Evolutionary conservation across 23 red algal species (phyloP).

Genomic region (Chondrus crispus): DNA sequence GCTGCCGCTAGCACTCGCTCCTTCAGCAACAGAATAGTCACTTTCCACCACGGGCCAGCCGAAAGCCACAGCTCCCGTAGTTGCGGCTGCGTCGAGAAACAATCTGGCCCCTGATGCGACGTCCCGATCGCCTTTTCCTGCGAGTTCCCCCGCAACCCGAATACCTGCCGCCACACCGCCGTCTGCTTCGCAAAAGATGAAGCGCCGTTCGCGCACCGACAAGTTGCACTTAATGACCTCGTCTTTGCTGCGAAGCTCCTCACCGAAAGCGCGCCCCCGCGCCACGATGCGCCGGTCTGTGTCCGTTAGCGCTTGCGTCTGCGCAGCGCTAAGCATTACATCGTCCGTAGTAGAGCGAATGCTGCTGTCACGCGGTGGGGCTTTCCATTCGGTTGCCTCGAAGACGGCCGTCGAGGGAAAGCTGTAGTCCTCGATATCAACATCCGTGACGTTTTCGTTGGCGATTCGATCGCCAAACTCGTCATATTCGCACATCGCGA

Average conservation of each 20-base stretch:
- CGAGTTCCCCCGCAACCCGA: neutral
- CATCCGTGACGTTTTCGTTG: constrained; percentile 3
- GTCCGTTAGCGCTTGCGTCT: neutral
- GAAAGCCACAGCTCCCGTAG: constrained; percentile 37
- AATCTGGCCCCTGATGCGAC: constrained; percentile 28
- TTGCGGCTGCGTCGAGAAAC: constrained; percentile 41
- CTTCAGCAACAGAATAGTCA: constrained; percentile 57
- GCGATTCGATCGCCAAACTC: constrained; percentile 60
- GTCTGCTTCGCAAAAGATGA: constrained; percentile 28
- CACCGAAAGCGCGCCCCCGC: constrained; percentile 2
- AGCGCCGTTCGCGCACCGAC: neutral
- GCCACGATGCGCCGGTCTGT: constrained; percentile 8
- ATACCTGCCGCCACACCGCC: constrained; percentile 35
- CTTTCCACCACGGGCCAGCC: constrained; percentile 46
- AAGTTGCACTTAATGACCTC: neutral
- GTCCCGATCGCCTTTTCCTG: constrained; percentile 4
- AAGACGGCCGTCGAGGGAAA: neutral
- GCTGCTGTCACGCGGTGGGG: neutral
- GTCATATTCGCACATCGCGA: constrained; percentile 34
- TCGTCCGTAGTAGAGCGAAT: neutral
- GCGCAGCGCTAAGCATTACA: neutral
- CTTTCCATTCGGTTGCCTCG: neutral
- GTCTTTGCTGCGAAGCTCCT: constrained; percentile 1
- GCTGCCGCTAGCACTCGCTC: neutral
- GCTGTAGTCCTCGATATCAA: constrained; percentile 6